Percentiles rank a stretch among this genome's conserved stretches.
phyloP scores from a whole-genome alignment of 805 yeast genomes.

The Metahyphopichia silvanorum region DNA sequence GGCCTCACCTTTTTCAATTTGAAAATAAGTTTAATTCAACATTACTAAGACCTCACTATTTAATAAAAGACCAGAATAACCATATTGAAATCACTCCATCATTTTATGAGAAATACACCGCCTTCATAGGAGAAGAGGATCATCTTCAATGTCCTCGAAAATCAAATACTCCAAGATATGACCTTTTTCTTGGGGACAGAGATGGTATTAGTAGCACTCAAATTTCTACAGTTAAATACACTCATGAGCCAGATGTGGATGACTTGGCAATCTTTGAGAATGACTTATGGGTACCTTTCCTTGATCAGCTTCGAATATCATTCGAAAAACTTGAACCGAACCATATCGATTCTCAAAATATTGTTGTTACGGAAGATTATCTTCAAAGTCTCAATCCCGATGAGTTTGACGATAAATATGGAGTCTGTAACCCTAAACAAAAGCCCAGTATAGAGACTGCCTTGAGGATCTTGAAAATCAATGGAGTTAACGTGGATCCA shows the following conservation, averaged over 20 bases:
- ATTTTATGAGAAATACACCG: conserved; percentile 26
- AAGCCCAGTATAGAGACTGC: conserved; percentile 13
- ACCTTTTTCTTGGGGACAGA: conserved; percentile 27
- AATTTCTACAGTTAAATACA: conserved; percentile 15
- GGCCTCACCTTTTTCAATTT: conserved; percentile 41
- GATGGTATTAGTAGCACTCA: conserved; percentile 18
- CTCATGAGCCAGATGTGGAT: conserved; percentile 12
- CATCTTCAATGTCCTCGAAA: conserved; percentile 26
- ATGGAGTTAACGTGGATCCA: conserved; percentile 26
- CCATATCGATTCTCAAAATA: conserved; percentile 37
- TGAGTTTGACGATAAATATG: conserved; percentile 3
- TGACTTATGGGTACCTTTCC: conserved; percentile 38
- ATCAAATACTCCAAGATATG: conserved; percentile 22
- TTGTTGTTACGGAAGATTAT: conserved; percentile 23
- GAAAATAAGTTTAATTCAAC: conserved; percentile 40
- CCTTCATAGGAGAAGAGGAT: conserved; percentile 23
- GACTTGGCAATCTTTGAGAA: conserved; percentile 11
- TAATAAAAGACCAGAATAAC: conserved; percentile 19
- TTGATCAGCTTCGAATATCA: conserved; percentile 41
- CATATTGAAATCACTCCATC: conserved; percentile 25
- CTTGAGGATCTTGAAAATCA: conserved; percentile 26
- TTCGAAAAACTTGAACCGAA: conserved; percentile 45
- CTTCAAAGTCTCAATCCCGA: conserved; percentile 10
- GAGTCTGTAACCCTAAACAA: conserved; percentile 1
- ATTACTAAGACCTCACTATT: conserved; percentile 41